Conservation (phyloP, 768 basidiomycete species). For the Boletus rubescentipes region DNA sequence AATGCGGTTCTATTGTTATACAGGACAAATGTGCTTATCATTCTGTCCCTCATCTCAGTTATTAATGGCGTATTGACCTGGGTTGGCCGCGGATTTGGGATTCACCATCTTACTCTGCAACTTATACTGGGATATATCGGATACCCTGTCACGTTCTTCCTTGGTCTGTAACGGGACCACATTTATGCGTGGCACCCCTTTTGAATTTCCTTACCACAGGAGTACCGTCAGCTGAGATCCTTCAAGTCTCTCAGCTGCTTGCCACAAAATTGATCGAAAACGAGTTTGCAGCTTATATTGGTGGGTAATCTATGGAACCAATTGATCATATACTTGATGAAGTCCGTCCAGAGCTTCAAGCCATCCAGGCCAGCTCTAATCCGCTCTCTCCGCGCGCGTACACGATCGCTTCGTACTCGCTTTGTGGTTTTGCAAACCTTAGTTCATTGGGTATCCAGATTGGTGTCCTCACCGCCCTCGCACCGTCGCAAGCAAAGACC, state of each 20-base stretch:
- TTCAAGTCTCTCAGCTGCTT: constrained; percentile 75
- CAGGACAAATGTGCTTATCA: constrained; percentile 81
- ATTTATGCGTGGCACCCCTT: neutral
- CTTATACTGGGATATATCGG: constrained; percentile 84
- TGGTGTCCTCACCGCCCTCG: constrained; percentile 69
- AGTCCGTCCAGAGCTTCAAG: constrained; percentile 32
- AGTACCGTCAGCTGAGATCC: constrained; percentile 78
- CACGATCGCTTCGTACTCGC: constrained; percentile 82
- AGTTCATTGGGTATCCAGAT: constrained; percentile 86
- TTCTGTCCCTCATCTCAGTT: constrained; percentile 76
- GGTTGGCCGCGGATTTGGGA: constrained; percentile 85
- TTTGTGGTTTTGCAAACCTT: constrained; percentile 90
- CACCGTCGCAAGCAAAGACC: constrained; percentile 63
- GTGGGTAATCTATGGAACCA: constrained; percentile 23
- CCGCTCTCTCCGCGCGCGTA: constrained; percentile 72
- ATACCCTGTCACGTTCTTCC: constrained; percentile 84
- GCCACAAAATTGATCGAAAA: constrained; percentile 87
- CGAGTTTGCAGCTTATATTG: constrained; percentile 76
- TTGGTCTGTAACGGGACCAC: constrained; percentile 33
- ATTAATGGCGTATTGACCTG: constrained; percentile 87
- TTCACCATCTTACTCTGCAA: constrained; percentile 78
- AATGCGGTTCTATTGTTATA: neutral
- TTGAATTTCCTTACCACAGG: constrained; percentile 34
- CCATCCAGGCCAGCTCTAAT: constrained; percentile 46
- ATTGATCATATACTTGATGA: neutral